Percentiles rank a stretch among this genome's conserved stretches.
Evolutionary conservation across 495 filamentous ascomycete species (phyloP).

Genomic region (Neurospora pannonica): DNA sequence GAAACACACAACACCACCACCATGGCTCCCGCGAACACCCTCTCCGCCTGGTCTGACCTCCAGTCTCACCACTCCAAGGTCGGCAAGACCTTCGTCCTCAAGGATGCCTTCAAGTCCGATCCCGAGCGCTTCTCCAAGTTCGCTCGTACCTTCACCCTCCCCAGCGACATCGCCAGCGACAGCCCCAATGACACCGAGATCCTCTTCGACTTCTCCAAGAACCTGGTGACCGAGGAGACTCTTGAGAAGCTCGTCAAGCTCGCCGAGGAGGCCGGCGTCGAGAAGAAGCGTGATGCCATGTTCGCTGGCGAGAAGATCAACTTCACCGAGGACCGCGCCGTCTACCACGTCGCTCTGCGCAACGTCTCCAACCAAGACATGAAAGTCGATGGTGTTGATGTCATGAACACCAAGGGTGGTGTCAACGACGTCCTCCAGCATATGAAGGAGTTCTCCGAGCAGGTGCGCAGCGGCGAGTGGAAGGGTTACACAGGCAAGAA

Average conservation of each 20-base stretch:
- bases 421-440: slow-evolving; percentile 87
- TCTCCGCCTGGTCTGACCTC: slow-evolving; percentile 77
- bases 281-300: slow-evolving; percentile 93
- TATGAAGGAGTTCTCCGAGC: slow-evolving; percentile 94
- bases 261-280: slow-evolving; percentile 80
- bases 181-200: slow-evolving; percentile 49
- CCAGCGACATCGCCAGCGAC: slow-evolving; percentile 50
- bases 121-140: slow-evolving; percentile 85
- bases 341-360: slow-evolving; percentile 89
- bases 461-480: slow-evolving; percentile 91
- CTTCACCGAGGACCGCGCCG: slow-evolving; percentile 93
- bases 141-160: slow-evolving; percentile 73
- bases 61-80: slow-evolving; percentile 77
- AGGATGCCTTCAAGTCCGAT: slow-evolving; percentile 85
- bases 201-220: slow-evolving; percentile 98
- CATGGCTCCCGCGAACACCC: slow-evolving; percentile 65
- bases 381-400: slow-evolving; percentile 89
- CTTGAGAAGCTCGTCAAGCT: slow-evolving; percentile 76
- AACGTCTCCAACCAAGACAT: slow-evolving; percentile 79
- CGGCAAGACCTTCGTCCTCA: slow-evolving; percentile 81
- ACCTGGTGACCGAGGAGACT: slow-evolving; percentile 91
- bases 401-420: slow-evolving; percentile 63
- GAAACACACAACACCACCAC: slow-evolving; percentile 2
- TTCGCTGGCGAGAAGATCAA: slow-evolving; percentile 97
- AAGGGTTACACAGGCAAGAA: slow-evolving; percentile 98